phyloP scores from a whole-genome alignment of 192 early-diverging fungal genomes.

The Coemansia sp. region DNA sequence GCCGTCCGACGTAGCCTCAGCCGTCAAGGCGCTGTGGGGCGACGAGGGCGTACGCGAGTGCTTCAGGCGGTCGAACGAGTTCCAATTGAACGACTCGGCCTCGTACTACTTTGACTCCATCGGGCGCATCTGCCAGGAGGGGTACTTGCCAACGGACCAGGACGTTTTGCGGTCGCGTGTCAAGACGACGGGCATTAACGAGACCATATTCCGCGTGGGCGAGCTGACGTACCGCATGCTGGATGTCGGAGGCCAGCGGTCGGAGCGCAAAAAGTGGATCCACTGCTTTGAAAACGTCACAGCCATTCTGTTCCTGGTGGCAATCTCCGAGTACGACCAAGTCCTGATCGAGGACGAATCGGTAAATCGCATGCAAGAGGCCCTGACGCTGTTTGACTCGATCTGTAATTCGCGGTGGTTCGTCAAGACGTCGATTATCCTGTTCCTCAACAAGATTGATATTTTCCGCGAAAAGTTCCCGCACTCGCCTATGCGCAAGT shows the following conservation, averaged over 20 bases:
- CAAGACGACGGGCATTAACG: conserved; percentile 96
- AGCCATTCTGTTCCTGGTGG: conserved; percentile 94
- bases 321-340: conserved; percentile 92
- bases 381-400: conserved; percentile 84
- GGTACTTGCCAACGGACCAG: conserved; percentile 86
- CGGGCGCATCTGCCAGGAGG: conserved; percentile 72
- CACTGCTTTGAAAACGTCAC: conserved; percentile 99
- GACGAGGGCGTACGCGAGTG: conserved; percentile 64
- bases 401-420: conserved; percentile 93
- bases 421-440: conserved; percentile 83
- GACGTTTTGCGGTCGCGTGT: conserved; percentile 95
- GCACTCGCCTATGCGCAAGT: conserved; percentile 70
- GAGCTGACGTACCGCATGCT: conserved; percentile 91
- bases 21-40: conserved; percentile 68
- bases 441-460: conserved; percentile 95
- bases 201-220: conserved; percentile 90
- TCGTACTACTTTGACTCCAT: conserved; percentile 92
- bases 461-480: conserved; percentile 79
- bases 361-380: conserved; percentile 90
- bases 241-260: conserved; percentile 98
- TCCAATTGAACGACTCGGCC: conserved; percentile 89
- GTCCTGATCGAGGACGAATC: conserved; percentile 81
- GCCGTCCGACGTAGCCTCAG: conserved; percentile 65
- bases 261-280: conserved; percentile 99
- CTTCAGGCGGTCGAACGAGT: conserved; percentile 72